phyloP scores from a whole-genome alignment of 805 yeast genomes.

The Saccharomyces paradoxus region DNA sequence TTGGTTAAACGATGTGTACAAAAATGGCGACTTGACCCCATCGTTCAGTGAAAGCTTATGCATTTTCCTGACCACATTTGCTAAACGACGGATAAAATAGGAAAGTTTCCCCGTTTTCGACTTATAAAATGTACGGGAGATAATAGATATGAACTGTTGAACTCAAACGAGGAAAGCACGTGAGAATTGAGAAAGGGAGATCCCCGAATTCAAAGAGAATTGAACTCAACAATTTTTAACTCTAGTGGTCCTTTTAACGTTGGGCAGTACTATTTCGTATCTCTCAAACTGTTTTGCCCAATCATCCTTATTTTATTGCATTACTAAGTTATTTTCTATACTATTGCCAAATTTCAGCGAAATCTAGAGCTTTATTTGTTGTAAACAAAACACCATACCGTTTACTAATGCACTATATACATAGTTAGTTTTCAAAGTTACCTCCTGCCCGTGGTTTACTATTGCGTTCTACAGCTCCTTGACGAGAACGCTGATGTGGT shows the following conservation, averaged over 20 bases:
- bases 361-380: not conserved
- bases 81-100: not conserved
- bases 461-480: too few species aligned
- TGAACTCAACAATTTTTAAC: not conserved
- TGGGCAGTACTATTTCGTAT: not conserved
- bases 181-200: not conserved
- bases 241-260: not conserved
- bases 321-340: not conserved
- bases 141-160: not conserved
- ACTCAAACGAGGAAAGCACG: not conserved
- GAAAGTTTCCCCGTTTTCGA: not conserved
- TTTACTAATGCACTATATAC: not conserved
- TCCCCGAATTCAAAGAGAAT: not conserved
- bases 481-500: too few species aligned
- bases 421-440: too few species aligned
- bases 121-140: not conserved
- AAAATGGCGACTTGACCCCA: not conserved
- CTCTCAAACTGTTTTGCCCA: not conserved
- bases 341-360: not conserved
- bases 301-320: not conserved
- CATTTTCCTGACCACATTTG: not conserved
- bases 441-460: too few species aligned
- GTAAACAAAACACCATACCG: not conserved
- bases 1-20: not conserved
- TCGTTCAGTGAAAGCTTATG: not conserved